Conservation (phyloP, 495 filamentous ascomycete genomes). For the Penicillium canariense region DNA sequence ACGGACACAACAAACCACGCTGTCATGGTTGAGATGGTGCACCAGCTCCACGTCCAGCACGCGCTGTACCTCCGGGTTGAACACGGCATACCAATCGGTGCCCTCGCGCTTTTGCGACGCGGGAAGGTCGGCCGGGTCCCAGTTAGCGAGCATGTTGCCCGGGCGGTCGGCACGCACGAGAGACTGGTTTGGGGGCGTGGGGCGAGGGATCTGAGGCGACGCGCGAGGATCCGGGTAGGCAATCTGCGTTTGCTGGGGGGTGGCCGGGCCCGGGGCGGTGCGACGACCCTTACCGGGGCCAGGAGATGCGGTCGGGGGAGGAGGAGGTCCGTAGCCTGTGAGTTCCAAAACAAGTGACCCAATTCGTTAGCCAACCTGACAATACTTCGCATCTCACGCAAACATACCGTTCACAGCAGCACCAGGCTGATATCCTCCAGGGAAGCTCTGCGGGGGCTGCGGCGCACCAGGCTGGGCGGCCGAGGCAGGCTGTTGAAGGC, state of each 20-base stretch:
- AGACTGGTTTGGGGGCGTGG: constrained; percentile 64
- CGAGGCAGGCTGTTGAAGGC: constrained; percentile 59
- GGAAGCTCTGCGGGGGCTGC: constrained; percentile 57
- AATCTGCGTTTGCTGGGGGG: constrained; percentile 83
- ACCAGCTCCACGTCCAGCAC: constrained; percentile 83
- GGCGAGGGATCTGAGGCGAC: constrained; percentile 85
- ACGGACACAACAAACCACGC: constrained; percentile 86
- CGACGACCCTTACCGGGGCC: constrained; percentile 69
- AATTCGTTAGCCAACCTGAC: constrained; percentile 29
- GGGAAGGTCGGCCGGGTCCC: constrained; percentile 81
- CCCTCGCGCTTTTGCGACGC: constrained; percentile 79
- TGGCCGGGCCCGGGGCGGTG: constrained; percentile 70
- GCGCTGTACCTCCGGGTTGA: constrained; percentile 81
- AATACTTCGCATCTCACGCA: constrained; percentile 20
- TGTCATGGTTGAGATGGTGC: constrained; percentile 83
- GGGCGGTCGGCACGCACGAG: constrained; percentile 53
- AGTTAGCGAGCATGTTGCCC: constrained; percentile 80
- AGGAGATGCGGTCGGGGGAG: constrained; percentile 81
- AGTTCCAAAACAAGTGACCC: not conserved
- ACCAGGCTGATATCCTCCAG: constrained; percentile 60
- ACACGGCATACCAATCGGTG: constrained; percentile 83
- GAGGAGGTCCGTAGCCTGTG: constrained; percentile 64
- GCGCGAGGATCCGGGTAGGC: constrained; percentile 78
- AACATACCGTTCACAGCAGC: constrained; percentile 66
- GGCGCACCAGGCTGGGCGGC: constrained; percentile 61